Evolutionary conservation across 306 rosid species (phyloP), one percentile per base, ranked within the genome.

Genomic region (Carpinus viminea): DNA sequence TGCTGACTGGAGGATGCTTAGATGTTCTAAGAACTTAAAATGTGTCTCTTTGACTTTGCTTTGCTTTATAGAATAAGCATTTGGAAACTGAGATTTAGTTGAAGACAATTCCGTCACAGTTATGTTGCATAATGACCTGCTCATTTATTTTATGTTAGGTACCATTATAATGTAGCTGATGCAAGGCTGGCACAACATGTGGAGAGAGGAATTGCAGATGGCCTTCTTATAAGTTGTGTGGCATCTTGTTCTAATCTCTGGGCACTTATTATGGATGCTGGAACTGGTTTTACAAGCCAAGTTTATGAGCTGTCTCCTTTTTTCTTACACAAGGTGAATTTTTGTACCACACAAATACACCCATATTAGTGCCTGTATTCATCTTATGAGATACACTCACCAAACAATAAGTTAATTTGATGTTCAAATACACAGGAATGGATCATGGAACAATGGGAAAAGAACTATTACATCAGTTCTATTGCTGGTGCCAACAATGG

Each of bases 181-280:
- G 82, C 85, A 68, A 88, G 97, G 78, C 85, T 94, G 88, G 87
- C 87, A 3, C 98, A 92, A 73, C 98, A 92, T 79, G 93, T 94
- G 61, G 98, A 94, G 74, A 94, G 91, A 85, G 98, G 98, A 60
- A 81, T 90, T 89, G 92, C 96, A 68, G 98, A 94, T 84, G 97
- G 97, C 60, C 90, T 94, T 80, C 96, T 88, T 69, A 94, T 94
- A 68, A 92, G 94, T 77, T 94, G 97, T 56, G 98, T 94, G 75
- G 82, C 97, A 31, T 94, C 97, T 52, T 92, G 97, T 80, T 87
- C 97, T 78, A 91, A 89, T 89, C 94, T 92, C 34, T 94, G 98
- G 98, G 97, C 98, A 45, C 96, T 94, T 71, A 94, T 94, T 74
- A 94, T 94, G 98, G 98, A 94, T 74, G 97, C 97, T 55, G 97